phyloP scores from a whole-genome alignment of 129 eudicot genomes.

The Flaveria ramosissima region DNA sequence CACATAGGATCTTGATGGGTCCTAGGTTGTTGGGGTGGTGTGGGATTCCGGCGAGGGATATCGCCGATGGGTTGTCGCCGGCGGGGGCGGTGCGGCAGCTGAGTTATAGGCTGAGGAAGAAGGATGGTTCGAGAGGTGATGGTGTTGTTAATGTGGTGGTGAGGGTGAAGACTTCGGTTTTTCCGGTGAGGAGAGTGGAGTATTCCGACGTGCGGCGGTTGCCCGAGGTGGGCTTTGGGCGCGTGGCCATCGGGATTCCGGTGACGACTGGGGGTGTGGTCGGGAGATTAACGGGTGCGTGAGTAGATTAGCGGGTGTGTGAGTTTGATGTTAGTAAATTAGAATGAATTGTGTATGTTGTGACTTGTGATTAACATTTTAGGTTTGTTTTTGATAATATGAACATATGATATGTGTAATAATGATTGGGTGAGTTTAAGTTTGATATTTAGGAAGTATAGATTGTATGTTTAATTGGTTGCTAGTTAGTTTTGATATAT shows the following conservation, averaged over 20 bases:
- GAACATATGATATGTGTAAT: not conserved
- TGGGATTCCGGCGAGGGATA: conserved; percentile 50
- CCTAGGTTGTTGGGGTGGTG: conserved; percentile 56
- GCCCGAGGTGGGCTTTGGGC: conserved; percentile 7
- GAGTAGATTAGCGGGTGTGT: conserved; percentile 13
- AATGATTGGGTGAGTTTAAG: not conserved
- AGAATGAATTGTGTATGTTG: not conserved
- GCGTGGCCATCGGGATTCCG: conserved; percentile 54
- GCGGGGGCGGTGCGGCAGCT: conserved; percentile 38
- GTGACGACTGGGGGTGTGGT: conserved; percentile 9
- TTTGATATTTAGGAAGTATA: not conserved
- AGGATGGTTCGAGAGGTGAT: conserved; percentile 60
- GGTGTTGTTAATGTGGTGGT: conserved; percentile 58
- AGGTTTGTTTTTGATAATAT: not conserved
- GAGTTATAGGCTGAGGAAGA: conserved; percentile 59
- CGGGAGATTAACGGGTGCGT: not conserved
- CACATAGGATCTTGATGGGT: conserved; percentile 44
- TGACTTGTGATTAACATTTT: not conserved
- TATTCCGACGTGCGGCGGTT: not conserved
- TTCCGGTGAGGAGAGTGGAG: conserved; percentile 16
- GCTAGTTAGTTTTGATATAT: not conserved
- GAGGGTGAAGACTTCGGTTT: conserved; percentile 32
- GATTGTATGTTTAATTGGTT: not conserved
- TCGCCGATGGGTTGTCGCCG: conserved; percentile 43
- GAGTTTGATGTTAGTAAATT: not conserved